Conservation (phyloP, 192 early-diverging fungal species). For the Podila minutissima region DNA sequence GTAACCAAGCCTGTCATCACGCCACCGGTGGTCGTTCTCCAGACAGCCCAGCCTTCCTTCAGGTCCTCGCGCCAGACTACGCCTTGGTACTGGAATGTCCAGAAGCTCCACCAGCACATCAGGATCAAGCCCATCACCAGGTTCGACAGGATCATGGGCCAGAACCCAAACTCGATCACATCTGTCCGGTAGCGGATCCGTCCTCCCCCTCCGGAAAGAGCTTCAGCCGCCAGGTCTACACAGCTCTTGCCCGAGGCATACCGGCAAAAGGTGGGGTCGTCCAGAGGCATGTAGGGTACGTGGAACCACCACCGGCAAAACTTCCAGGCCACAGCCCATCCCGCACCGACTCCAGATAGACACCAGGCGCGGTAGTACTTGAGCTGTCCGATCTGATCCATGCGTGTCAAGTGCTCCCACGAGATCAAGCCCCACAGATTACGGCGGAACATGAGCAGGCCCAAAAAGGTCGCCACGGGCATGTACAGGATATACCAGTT, state of each 20-base stretch:
- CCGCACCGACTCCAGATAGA: constrained; percentile 55
- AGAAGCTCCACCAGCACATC: constrained; percentile 64
- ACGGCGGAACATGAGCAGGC: constrained; percentile 56
- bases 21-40: constrained; percentile 50
- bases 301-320: constrained; percentile 50
- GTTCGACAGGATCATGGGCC: constrained; percentile 52
- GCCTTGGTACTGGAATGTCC: constrained; percentile 66
- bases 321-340: constrained; percentile 59
- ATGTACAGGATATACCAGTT: constrained; percentile 54
- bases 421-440: constrained; percentile 66
- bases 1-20: constrained; percentile 47
- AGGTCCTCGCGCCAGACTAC: constrained; percentile 63
- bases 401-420: constrained; percentile 60
- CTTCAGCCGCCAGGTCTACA: constrained; percentile 16
- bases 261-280: constrained; percentile 41
- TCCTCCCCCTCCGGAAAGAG: background rate
- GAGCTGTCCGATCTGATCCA: constrained; percentile 55
- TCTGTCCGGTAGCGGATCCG: constrained; percentile 39
- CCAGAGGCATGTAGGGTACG: constrained; percentile 49
- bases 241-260: constrained; percentile 44
- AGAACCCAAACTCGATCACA: constrained; percentile 44
- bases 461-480: constrained; percentile 56
- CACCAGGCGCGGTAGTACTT: constrained; percentile 62
- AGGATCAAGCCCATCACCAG: constrained; percentile 56
- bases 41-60: constrained; percentile 62